These are phyloP conservation scores for Gossypium australe DNA, from an alignment of 345 rosid species.

Conservation along the genomic window DNA sequence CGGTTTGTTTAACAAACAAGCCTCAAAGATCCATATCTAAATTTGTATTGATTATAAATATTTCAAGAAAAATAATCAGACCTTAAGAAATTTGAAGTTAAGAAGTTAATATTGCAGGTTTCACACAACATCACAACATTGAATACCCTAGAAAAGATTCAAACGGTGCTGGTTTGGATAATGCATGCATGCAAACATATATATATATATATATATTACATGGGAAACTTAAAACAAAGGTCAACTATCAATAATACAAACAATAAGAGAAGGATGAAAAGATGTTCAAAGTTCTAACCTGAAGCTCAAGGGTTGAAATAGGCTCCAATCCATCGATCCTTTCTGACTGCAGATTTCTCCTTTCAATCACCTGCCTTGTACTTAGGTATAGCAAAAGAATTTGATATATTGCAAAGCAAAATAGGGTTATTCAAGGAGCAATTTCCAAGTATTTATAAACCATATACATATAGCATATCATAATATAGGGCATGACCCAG, in stretches of 20 bases:
- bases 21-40: no score
- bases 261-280: background rate
- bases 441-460: background rate
- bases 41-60: no score
- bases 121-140: background rate
- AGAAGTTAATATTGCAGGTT: background rate
- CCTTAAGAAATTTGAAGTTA: background rate
- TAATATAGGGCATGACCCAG: background rate
- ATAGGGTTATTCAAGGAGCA: background rate
- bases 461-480: background rate
- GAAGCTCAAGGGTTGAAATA: constrained; percentile 28
- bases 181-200: no score
- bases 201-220: no score
- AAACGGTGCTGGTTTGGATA: no score
- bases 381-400: constrained; percentile 14
- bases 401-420: background rate
- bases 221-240: background rate
- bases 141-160: no score
- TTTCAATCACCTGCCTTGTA: constrained; percentile 29
- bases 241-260: background rate
- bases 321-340: constrained; percentile 16
- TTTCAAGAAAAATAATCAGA: no score
- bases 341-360: constrained; percentile 19
- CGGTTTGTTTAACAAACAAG: no score
- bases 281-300: constrained; percentile 17